Percentiles rank a stretch among this genome's conserved stretches.
phyloP scores from a whole-genome alignment of 345 rosid species.

The Trapa bicornis region DNA sequence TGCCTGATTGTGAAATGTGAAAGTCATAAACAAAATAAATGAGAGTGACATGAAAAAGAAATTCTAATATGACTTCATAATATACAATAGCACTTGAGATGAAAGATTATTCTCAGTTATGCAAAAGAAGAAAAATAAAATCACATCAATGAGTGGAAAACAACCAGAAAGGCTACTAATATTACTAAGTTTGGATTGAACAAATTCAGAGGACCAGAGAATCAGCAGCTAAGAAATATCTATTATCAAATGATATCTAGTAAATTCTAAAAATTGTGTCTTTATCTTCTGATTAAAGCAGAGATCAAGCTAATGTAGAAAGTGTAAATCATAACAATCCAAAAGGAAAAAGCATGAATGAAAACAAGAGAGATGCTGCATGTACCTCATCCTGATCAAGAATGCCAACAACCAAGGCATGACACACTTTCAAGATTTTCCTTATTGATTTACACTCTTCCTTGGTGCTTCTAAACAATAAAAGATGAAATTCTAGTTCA shows the following conservation, averaged over 20 bases:
- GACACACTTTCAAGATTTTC: constrained; percentile 62
- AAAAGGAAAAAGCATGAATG: background rate
- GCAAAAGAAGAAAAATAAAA: background rate
- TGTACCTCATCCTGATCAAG: constrained; percentile 54
- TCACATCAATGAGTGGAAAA: background rate
- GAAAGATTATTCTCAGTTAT: background rate
- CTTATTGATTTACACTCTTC: constrained; percentile 23
- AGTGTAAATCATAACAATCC: background rate
- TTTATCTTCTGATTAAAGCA: background rate
- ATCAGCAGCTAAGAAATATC: background rate
- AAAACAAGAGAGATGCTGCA: constrained; percentile 1
- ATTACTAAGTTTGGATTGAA: background rate
- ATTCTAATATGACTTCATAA: background rate
- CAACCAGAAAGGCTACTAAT: background rate
- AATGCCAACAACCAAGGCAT: constrained; percentile 61
- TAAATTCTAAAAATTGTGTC: background rate
- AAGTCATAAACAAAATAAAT: background rate
- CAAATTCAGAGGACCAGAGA: background rate
- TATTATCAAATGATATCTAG: background rate
- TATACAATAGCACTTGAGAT: background rate
- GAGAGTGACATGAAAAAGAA: background rate
- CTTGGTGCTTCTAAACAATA: constrained; percentile 11
- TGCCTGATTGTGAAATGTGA: constrained; percentile 28
- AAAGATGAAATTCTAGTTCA: background rate
- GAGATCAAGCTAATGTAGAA: background rate